A percentile compares a stretch with the other conserved stretches of the same genome.
These are phyloP conservation scores for Hysterangium stoloniferum DNA, from an alignment of 768 basidiomycete genomes.

Conservation along the genomic window DNA sequence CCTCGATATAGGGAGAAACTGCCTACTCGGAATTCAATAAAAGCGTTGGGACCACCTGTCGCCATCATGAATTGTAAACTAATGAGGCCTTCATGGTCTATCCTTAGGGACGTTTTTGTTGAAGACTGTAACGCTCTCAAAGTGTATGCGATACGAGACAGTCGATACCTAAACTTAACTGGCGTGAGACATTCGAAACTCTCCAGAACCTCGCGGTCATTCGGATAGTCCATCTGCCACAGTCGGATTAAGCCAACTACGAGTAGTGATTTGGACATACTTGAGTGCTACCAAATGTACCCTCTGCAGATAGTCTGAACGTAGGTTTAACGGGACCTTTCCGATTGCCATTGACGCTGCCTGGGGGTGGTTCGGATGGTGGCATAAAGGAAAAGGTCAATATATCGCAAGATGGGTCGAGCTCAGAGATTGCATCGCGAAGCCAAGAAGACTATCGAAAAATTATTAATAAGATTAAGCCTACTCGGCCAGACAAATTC, in stretches of 20 bases:
- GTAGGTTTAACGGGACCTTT: conserved; percentile 41
- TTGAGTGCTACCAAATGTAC: conserved; percentile 82
- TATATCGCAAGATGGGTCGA: conserved; percentile 82
- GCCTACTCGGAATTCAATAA: conserved; percentile 84
- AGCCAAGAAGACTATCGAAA: conserved; percentile 74
- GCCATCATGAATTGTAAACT: conserved; percentile 89
- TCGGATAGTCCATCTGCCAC: conserved; percentile 88
- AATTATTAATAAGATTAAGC: neutral
- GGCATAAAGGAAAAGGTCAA: conserved; percentile 80
- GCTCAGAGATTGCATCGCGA: conserved; percentile 82
- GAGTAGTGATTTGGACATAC: conserved; percentile 28
- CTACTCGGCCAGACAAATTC: neutral
- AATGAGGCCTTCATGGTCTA: conserved; percentile 74
- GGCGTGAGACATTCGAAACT: conserved; percentile 70
- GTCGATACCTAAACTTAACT: conserved; percentile 78
- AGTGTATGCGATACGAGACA: conserved; percentile 65
- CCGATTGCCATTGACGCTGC: conserved; percentile 18
- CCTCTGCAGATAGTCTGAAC: conserved; percentile 73
- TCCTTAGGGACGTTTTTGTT: conserved; percentile 81
- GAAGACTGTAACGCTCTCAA: conserved; percentile 73
- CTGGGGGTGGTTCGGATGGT: conserved; percentile 24
- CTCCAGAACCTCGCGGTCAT: conserved; percentile 85
- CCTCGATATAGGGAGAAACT: neutral
- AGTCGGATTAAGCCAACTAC: neutral
- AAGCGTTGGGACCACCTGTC: conserved; percentile 48